Base-by-base conservation (phyloP, 345 rosid genomes). In the Heritiera fomes region DNA sequence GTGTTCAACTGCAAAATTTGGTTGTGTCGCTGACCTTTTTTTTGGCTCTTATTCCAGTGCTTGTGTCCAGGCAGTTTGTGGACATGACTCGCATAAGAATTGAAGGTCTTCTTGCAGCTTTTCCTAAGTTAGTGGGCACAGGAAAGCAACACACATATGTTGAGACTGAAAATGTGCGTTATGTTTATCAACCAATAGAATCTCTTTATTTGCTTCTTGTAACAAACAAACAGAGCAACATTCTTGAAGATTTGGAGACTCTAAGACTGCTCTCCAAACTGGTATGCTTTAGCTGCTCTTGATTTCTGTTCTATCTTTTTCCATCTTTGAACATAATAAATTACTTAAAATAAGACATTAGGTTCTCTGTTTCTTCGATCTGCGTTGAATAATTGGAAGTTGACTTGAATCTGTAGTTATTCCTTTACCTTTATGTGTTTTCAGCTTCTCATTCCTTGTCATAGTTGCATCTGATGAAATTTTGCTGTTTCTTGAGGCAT, bases 91-190 rank as follows among this genome's bases (percentile, higher is more conserved):
- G 98, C 43, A 88, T 91, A 81, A 88, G 99, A 82, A 92, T 97
- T 71, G 99, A 97, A 85, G 97, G 99, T 50, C 94, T 94, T 69
- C 99, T 97, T 85, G 99, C 98, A 18, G 99, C 99, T 68, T 97
- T 94, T 82, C 99, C 99, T 64, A 97, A 94, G 91, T 81, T 97
- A 90, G 90, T 97, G 41, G 98, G 98, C 62, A 91, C 90, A 65
- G 99, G 98, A 65, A 97, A 94, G 87, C 99, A 97, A 79, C 99
- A 97, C 81, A 97, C 98, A 0, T 94, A 90, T 84, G 87, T 97
- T 49, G 99, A 97, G 89, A 97, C 97, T n/a, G 98, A 94, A 87
- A 93, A 97, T 83, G 98, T 93, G 60, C 92, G 98, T 66, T 97
- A 97, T 86, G 99, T 97, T 53, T 97, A 94, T 84, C 99, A 97